phyloP scores from a whole-genome alignment of 2,329 filamentous ascomycete species.

The Aaosphaeria pasadenensis region DNA sequence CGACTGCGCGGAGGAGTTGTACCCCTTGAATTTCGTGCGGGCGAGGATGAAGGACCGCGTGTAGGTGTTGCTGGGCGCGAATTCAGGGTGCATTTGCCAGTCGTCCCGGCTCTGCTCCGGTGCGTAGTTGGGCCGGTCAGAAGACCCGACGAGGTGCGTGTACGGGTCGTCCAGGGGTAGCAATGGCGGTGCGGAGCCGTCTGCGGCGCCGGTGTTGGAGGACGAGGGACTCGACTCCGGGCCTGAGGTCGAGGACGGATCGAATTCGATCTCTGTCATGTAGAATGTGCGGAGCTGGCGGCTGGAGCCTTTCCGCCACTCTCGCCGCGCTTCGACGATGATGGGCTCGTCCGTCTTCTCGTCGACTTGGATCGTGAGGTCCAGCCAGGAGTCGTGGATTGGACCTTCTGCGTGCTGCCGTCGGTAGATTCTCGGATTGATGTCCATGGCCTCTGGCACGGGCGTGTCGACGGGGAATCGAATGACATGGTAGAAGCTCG shows the following conservation, averaged over 20 bases:
- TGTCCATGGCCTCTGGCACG: constrained; percentile 39
- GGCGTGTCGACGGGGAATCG: constrained; percentile 57
- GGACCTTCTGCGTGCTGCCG: constrained; percentile 67
- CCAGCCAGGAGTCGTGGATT: constrained; percentile 72
- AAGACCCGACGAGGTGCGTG: constrained; percentile 20
- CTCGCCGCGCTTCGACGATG: constrained; percentile 66
- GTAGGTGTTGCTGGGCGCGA: constrained; percentile 44
- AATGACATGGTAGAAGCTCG: constrained; percentile 66
- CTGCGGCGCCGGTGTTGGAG: constrained; percentile 2
- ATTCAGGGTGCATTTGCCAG: constrained; percentile 47
- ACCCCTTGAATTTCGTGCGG: constrained; percentile 55
- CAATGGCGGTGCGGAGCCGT: background rate
- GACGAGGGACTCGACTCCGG: constrained; percentile 1
- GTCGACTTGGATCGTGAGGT: constrained; percentile 60
- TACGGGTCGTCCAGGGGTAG: constrained; percentile 29
- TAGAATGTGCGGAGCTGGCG: constrained; percentile 66
- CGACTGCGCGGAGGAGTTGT: constrained; percentile 51
- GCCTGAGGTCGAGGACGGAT: background rate
- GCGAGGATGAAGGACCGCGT: constrained; percentile 49
- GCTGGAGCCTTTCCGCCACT: constrained; percentile 58
- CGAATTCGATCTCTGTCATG: constrained; percentile 46
- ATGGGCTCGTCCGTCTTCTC: constrained; percentile 57
- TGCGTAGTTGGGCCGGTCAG: constrained; percentile 39
- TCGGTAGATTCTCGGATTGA: constrained; percentile 57
- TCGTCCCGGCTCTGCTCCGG: constrained; percentile 37